A percentile compares a stretch with the other conserved stretches of the same genome.
These are phyloP conservation scores for Candida stauntonica DNA, from an alignment of 805 yeast genomes.

Conservation along the genomic window DNA sequence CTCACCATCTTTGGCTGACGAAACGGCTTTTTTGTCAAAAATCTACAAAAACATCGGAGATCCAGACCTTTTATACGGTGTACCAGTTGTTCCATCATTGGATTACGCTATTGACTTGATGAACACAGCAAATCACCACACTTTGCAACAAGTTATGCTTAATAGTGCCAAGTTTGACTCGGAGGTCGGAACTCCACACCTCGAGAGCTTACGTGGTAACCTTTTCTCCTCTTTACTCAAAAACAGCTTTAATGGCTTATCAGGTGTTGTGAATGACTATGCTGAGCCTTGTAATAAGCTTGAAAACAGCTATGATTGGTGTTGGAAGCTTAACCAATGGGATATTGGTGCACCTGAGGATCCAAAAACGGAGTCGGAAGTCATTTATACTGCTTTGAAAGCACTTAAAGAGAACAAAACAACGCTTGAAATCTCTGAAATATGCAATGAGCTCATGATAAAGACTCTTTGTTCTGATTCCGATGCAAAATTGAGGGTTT, in stretches of 20 bases:
- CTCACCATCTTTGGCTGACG: slow-evolving; percentile 5
- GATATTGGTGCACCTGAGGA: slow-evolving; percentile 49
- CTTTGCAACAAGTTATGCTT: slow-evolving; percentile 44
- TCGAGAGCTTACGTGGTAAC: slow-evolving; percentile 9
- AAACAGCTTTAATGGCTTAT: slow-evolving; percentile 55
- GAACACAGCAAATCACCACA: slow-evolving; percentile 27
- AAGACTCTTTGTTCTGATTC: slow-evolving; percentile 6
- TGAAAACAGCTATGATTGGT: slow-evolving; percentile 48
- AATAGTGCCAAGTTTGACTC: slow-evolving; percentile 56
- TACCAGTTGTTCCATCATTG: slow-evolving; percentile 55
- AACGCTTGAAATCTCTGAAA: slow-evolving; percentile 7
- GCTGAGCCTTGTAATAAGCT: slow-evolving; percentile 9
- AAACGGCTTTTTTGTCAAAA: slow-evolving; percentile 16
- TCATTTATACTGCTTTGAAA: slow-evolving; percentile 50
- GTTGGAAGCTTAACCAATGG: slow-evolving; percentile 80
- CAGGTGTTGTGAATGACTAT: slow-evolving; percentile 40
- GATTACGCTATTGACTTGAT: slow-evolving; percentile 45
- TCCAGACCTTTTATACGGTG: slow-evolving; percentile 58
- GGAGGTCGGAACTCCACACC: slow-evolving; percentile 16
- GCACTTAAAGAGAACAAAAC: slow-evolving; percentile 33
- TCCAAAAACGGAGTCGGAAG: slow-evolving; percentile 37
- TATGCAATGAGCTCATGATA: slow-evolving; percentile 21
- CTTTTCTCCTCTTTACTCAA: slow-evolving; percentile 38
- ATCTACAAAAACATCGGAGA: slow-evolving; percentile 56
- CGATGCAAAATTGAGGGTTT: slow-evolving; percentile 5